phyloP scores from a whole-genome alignment of 1,284 basidiomycete genomes.

The Psilocybe mexicana region DNA sequence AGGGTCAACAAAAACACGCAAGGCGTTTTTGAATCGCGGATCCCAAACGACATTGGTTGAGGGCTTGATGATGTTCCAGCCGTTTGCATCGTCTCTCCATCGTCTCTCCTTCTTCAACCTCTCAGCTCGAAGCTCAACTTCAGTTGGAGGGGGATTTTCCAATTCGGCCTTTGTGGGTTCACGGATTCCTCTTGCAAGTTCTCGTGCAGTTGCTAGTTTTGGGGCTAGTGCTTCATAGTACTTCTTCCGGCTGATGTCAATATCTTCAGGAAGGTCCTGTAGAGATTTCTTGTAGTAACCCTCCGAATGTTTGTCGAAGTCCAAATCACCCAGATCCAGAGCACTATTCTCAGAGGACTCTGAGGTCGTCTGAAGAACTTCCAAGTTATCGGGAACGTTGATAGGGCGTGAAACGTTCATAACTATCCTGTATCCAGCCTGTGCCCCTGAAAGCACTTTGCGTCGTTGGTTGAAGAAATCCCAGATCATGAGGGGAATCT shows the following conservation, averaged over 20 bases:
- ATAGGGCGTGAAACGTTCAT: conserved; percentile 69
- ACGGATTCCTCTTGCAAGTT: conserved; percentile 74
- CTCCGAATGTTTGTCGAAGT: conserved; percentile 75
- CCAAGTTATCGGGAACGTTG: conserved; percentile 35
- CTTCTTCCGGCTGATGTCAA: conserved; percentile 67
- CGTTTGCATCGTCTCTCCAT: conserved; percentile 78
- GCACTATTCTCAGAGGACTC: conserved; percentile 26
- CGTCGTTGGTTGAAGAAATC: conserved; percentile 92
- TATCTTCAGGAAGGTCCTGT: conserved; percentile 56
- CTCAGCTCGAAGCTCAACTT: conserved; percentile 84
- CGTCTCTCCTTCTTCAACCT: conserved; percentile 83
- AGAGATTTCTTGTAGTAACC: conserved; percentile 68
- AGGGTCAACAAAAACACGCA: conserved; percentile 64
- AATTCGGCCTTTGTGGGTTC: conserved; percentile 86
- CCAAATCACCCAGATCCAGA: conserved; percentile 55
- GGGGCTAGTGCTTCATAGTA: conserved; percentile 79
- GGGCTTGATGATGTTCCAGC: conserved; percentile 77
- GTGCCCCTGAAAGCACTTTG: conserved; percentile 76
- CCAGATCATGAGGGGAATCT: conserved; percentile 89
- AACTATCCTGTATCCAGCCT: conserved; percentile 80
- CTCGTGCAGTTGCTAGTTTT: conserved; percentile 76
- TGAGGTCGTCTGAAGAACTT: conserved; percentile 6
- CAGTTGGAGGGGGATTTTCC: conserved; percentile 80
- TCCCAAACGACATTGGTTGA: conserved; percentile 74
- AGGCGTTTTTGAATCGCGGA: conserved; percentile 62